A percentile compares a stretch with the other conserved stretches of the same genome.
phyloP scores from a whole-genome alignment of 371 early-diverging fungal species.

The Lichtheimia ornata region DNA sequence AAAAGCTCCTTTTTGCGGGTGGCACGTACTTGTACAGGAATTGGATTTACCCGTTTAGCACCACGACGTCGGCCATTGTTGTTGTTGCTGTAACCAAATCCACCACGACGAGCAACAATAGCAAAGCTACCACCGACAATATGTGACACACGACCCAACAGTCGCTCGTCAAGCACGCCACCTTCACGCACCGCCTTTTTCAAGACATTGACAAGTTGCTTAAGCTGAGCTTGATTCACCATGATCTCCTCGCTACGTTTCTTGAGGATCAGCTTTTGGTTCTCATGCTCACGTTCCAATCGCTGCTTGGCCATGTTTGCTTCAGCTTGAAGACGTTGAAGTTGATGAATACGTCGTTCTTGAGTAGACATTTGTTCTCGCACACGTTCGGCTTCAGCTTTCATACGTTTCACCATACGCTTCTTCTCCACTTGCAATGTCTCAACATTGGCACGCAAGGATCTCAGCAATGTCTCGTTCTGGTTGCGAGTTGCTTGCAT shows the following conservation, averaged over 20 bases:
- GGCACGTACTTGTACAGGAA: constrained; percentile 43
- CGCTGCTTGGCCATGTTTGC: constrained; percentile 68
- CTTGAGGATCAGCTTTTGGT: constrained; percentile 62
- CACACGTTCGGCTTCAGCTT: constrained; percentile 70
- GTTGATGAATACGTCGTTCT: constrained; percentile 71
- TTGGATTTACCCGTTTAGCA: constrained; percentile 28
- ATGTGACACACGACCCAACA: constrained; percentile 42
- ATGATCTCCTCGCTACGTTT: constrained; percentile 59
- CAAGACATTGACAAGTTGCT: constrained; percentile 50
- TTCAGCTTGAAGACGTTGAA: constrained; percentile 69
- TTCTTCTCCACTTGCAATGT: constrained; percentile 76
- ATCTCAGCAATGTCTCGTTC: constrained; percentile 53
- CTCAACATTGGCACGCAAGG: constrained; percentile 60
- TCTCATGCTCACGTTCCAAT: constrained; percentile 68
- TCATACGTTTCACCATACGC: constrained; percentile 79
- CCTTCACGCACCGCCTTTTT: constrained; percentile 55
- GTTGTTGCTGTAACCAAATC: constrained; percentile 16
- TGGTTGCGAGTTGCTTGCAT: constrained; percentile 59
- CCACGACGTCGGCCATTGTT: constrained; percentile 6
- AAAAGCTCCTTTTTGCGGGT: constrained; percentile 62
- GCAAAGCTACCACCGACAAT: constrained; percentile 51
- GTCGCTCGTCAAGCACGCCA: constrained; percentile 45
- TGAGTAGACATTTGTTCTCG: constrained; percentile 68
- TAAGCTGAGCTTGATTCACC: constrained; percentile 57
- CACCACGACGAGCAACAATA: constrained; percentile 29